These are phyloP conservation scores for Primulina tabacum DNA, from an alignment of 257 asterid species.

Conservation along the genomic window DNA sequence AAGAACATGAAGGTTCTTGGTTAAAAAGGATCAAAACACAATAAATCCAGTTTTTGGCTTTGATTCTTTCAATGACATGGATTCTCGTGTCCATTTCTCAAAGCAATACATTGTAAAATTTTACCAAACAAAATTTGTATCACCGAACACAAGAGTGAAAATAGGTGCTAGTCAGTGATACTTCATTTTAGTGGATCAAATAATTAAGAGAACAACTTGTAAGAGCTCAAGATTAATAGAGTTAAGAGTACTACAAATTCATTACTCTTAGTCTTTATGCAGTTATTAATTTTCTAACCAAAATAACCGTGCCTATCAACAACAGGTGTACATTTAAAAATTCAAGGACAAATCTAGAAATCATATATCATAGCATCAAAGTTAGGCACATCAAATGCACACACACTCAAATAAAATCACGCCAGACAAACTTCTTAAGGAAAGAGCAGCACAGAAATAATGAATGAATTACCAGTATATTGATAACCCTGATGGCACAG, in stretches of 20 bases:
- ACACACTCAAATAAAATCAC: constrained; percentile 9
- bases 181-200: neutral
- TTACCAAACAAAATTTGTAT: neutral
- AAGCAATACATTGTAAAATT: neutral
- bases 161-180: neutral
- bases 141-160: neutral
- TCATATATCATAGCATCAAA: constrained; percentile 17
- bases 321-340: no score
- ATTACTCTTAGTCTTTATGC: neutral
- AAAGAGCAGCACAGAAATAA: constrained; percentile 13
- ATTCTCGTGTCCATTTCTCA: neutral
- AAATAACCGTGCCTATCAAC: neutral
- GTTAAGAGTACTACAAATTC: neutral
- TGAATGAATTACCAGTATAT: constrained; percentile 75
- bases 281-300: neutral
- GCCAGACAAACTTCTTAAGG: constrained; percentile 7
- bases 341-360: neutral
- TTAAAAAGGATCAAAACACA: neutral
- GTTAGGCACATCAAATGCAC: constrained; percentile 16
- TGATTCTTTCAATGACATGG: neutral
- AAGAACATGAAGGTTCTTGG: neutral
- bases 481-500: constrained; percentile 98
- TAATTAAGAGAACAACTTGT: neutral
- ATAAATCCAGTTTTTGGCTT: neutral
- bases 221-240: neutral